These are phyloP conservation scores for Mantamonas sphyraenae DNA, from an alignment of 78 protist species.

Conservation along the genomic window DNA sequence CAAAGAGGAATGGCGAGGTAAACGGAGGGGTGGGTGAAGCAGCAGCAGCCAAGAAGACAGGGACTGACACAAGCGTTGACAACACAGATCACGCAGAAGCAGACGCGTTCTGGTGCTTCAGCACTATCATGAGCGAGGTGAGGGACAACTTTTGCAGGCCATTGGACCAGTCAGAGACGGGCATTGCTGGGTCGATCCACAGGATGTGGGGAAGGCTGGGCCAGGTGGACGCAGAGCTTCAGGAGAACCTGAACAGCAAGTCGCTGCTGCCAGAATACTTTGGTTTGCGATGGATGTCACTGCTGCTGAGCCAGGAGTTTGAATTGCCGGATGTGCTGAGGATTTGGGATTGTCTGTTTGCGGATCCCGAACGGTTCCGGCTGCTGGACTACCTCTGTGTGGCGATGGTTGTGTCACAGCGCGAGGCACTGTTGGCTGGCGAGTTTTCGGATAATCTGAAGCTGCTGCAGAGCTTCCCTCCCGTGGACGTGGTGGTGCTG, in stretches of 20 bases:
- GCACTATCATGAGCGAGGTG: conserved; percentile 52
- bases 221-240: conserved; percentile 30
- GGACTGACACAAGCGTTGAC: neutral
- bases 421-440: too few species aligned
- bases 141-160: conserved; percentile 59
- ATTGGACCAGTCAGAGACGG: conserved; percentile 32
- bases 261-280: conserved; percentile 26
- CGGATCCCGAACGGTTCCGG: conserved; percentile 52
- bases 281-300: conserved; percentile 63
- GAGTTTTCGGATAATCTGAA: too few species aligned
- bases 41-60: neutral
- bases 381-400: conserved; percentile 46
- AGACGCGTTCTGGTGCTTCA: conserved; percentile 77
- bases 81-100: conserved; percentile 54
- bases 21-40: neutral
- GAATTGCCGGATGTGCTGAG: conserved; percentile 65
- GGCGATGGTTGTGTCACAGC: conserved; percentile 64
- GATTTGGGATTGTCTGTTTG: conserved; percentile 71
- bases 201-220: conserved; percentile 16
- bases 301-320: conserved; percentile 71
- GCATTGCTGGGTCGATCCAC: conserved; percentile 24
- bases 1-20: neutral
- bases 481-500: too few species aligned
- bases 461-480: too few species aligned
- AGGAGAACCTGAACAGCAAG: conserved; percentile 24